phyloP scores from a whole-genome alignment of 495 filamentous ascomycete species.

The Hyaloscypha hepaticicola region DNA sequence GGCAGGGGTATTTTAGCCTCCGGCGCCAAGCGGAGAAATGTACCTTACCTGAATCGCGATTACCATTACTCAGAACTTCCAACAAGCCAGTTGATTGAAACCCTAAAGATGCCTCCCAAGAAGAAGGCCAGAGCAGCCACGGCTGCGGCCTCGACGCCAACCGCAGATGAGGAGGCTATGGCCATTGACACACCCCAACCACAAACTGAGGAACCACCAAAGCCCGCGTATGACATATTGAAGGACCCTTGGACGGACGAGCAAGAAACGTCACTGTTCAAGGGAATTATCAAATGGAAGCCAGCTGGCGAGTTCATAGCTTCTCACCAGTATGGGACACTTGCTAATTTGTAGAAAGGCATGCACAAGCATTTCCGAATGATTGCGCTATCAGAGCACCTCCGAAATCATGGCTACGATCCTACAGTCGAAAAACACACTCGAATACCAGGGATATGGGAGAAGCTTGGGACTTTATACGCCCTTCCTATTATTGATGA shows the following conservation, averaged over 20 bases:
- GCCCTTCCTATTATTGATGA: slow-evolving; percentile 88
- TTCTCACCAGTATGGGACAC: not conserved
- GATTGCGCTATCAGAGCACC: slow-evolving; percentile 80
- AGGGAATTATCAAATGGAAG: slow-evolving; percentile 86
- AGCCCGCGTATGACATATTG: slow-evolving; percentile 39
- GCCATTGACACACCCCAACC: slow-evolving; percentile 46
- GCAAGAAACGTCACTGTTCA: slow-evolving; percentile 87
- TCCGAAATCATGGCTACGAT: slow-evolving; percentile 84
- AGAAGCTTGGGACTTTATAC: slow-evolving; percentile 79
- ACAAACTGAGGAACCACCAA: slow-evolving; percentile 42
- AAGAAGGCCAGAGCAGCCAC: slow-evolving; percentile 55
- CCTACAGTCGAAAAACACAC: slow-evolving; percentile 70
- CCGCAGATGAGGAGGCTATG: slow-evolving; percentile 51
- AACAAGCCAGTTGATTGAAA: not conserved
- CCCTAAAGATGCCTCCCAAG: slow-evolving; percentile 69
- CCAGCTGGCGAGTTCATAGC: slow-evolving; percentile 68
- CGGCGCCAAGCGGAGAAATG: not conserved
- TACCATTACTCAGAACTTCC: not conserved
- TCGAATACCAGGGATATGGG: slow-evolving; percentile 86
- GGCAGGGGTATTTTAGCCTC: not conserved
- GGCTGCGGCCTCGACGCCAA: slow-evolving; percentile 41
- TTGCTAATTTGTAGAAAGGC: slow-evolving; percentile 47
- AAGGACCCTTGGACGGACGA: slow-evolving; percentile 92
- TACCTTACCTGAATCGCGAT: not conserved
- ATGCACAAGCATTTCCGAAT: slow-evolving; percentile 98